These are phyloP conservation scores for Phytopythium litorale DNA, from an alignment of 352 stramenopile genomes.

Conservation along the genomic window DNA sequence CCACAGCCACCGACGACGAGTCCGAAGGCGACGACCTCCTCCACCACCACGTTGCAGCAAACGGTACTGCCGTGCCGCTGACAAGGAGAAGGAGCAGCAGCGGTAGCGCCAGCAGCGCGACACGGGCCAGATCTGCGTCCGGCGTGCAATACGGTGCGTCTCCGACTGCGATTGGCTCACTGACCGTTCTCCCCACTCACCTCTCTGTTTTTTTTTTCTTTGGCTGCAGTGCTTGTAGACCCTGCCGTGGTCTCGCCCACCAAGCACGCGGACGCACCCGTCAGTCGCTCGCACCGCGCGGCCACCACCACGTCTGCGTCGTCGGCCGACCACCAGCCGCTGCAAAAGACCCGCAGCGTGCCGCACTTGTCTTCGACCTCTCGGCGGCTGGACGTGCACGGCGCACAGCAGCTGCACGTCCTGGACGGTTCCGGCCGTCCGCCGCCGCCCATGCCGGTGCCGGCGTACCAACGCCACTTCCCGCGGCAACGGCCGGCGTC, in stretches of 20 bases:
- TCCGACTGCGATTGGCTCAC: not conserved
- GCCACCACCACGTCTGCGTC: not conserved
- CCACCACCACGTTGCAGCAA: not conserved
- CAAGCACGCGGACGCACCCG: not conserved
- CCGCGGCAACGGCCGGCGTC: not conserved
- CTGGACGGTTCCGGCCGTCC: not conserved
- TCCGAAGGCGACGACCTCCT: not conserved
- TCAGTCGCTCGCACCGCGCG: not conserved
- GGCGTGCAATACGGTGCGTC: not conserved
- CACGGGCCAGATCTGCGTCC: not conserved
- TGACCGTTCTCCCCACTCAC: not conserved
- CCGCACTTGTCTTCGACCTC: not conserved
- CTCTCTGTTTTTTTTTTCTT: not conserved
- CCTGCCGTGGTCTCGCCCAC: not conserved
- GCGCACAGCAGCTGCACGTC: not conserved
- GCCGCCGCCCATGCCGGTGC: conserved; percentile 1
- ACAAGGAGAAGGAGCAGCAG: conserved; percentile 3
- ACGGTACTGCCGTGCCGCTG: not conserved
- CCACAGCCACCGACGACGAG: conserved; percentile 1
- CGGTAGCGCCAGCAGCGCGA: not conserved
- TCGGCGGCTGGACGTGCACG: conserved; percentile 1
- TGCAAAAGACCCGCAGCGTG: conserved; percentile 1
- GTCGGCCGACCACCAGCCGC: not conserved
- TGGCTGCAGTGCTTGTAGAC: not conserved
- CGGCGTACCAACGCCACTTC: not conserved